These are phyloP conservation scores for Filobasidium floriforme DNA, from an alignment of 768 basidiomycete species.

Conservation along the genomic window DNA sequence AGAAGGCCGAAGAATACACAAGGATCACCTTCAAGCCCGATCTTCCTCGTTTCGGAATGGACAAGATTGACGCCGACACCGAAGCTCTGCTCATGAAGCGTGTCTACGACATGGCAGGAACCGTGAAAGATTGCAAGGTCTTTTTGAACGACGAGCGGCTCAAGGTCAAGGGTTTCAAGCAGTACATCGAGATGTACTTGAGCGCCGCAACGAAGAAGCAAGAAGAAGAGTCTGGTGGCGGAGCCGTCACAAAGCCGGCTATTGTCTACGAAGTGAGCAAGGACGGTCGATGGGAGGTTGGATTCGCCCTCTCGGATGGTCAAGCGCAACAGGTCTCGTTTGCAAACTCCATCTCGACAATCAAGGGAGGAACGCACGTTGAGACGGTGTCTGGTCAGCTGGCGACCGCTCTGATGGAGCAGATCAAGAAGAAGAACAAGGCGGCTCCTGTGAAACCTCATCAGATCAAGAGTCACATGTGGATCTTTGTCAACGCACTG, in stretches of 20 bases:
- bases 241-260: conserved; percentile 64
- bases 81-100: conserved; percentile 80
- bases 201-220: conserved; percentile 66
- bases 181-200: conserved; percentile 87
- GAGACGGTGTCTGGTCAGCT: conserved; percentile 75
- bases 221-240: conserved; percentile 66
- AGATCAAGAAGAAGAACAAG: conserved; percentile 95
- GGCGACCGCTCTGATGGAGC: conserved; percentile 69
- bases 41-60: conserved; percentile 83
- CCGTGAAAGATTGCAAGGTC: conserved; percentile 84
- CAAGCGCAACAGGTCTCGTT: conserved; percentile 90
- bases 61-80: conserved; percentile 78
- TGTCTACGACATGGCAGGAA: conserved; percentile 96
- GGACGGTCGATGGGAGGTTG: conserved; percentile 79
- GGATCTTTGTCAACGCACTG: conserved; percentile 91
- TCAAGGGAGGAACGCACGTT: conserved; percentile 94
- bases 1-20: conserved; percentile 81
- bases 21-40: conserved; percentile 89
- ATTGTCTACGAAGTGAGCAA: conserved; percentile 74
- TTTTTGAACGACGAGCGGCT: conserved; percentile 83
- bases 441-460: conserved; percentile 83
- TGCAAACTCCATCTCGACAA: conserved; percentile 93
- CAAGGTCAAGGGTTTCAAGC: conserved; percentile 88
- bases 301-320: conserved; percentile 88
- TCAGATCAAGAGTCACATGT: conserved; percentile 96